Percentiles rank a stretch among this genome's conserved stretches.
Evolutionary conservation across 306 rosid genomes (phyloP).

Genomic region (Trifolium dubium): DNA sequence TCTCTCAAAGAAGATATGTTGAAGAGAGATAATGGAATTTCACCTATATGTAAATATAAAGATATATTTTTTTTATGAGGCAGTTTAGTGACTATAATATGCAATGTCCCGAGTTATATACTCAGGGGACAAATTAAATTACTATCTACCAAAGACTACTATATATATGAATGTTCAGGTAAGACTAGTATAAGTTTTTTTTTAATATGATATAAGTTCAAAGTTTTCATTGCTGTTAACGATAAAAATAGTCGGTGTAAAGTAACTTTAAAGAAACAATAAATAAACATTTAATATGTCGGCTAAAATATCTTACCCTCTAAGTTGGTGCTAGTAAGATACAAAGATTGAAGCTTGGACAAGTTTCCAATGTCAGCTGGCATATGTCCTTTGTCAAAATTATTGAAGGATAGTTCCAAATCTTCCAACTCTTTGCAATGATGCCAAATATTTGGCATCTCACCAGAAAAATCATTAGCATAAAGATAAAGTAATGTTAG

Average conservation of each 20-base stretch:
- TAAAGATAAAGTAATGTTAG: background rate
- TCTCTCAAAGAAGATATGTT: constrained; percentile 32
- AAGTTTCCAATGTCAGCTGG: constrained; percentile 35
- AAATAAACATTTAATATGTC: background rate
- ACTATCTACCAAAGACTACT: too few relatives aligned
- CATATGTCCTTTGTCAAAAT: constrained; percentile 7
- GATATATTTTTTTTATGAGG: too few relatives aligned
- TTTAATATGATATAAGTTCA: too few relatives aligned
- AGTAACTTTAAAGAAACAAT: background rate
- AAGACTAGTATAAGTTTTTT: too few relatives aligned
- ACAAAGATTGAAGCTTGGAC: constrained; percentile 10
- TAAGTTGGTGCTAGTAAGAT: background rate
- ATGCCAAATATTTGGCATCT: constrained; percentile 25
- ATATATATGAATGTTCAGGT: too few relatives aligned
- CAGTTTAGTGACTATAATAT: too few relatives aligned
- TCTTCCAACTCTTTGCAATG: constrained; percentile 26
- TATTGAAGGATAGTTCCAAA: background rate
- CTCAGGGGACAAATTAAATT: too few relatives aligned
- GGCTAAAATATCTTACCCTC: constrained; percentile 4
- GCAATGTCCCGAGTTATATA: too few relatives aligned
- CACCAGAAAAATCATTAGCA: constrained; percentile 15
- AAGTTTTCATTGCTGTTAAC: too few relatives aligned
- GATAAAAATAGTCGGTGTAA: too few relatives aligned
- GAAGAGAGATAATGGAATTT: constrained; percentile 34
- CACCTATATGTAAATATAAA: constrained; percentile 10